Conservation (phyloP, 768 basidiomycete genomes). For the Termitomyces sp. region DNA sequence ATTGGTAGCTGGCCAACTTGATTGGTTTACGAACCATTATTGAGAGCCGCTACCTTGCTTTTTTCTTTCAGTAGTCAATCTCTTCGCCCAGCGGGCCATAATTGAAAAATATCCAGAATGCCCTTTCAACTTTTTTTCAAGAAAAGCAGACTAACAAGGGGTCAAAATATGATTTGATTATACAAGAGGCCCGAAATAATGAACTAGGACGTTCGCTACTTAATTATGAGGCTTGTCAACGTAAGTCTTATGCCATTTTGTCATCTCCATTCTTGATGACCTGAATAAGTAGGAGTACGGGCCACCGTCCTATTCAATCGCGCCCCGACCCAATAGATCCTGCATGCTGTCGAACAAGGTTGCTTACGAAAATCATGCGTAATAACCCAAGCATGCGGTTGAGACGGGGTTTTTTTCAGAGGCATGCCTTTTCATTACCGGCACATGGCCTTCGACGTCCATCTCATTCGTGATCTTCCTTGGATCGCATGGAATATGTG, state of each 20-base stretch:
- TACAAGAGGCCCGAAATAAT: neutral
- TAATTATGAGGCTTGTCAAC: neutral
- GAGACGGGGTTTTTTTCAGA: neutral
- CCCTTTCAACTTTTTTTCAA: neutral
- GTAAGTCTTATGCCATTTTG: neutral
- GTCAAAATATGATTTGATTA: neutral
- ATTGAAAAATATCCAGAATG: neutral
- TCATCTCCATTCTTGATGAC: neutral
- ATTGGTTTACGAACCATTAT: no score
- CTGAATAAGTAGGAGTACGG: neutral
- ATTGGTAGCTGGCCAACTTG: no score
- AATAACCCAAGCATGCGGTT: neutral
- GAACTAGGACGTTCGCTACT: neutral
- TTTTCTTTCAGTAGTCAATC: neutral
- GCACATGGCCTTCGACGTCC: neutral
- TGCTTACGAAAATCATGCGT: neutral
- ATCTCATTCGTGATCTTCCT: conserved; percentile 1
- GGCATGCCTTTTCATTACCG: neutral
- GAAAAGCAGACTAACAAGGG: neutral
- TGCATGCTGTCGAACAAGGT: conserved; percentile 1
- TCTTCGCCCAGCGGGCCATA: neutral
- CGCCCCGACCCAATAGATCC: neutral
- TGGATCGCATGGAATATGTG: conserved; percentile 3
- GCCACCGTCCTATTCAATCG: neutral
- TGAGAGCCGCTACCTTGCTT: neutral